Base-by-base conservation (phyloP, 129 eudicot genomes). In the Saussurea involucrata region DNA sequence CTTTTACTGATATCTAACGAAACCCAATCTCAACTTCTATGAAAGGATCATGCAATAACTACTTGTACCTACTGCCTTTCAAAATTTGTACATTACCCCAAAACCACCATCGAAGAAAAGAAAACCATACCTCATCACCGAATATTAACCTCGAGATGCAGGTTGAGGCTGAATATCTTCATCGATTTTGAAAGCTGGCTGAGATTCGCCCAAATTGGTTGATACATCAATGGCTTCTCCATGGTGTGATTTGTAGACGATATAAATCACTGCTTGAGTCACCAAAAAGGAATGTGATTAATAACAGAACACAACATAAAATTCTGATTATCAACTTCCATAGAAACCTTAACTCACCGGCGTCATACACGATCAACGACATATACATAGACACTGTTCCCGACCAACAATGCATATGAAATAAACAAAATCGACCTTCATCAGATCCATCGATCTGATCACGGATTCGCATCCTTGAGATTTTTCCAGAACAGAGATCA, bases 401-500 rank as follows among this genome's bases (percentile, higher is more conserved):
- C 36, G 12, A 33, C 3, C 11, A 68, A 32, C 21, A 17, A 68
- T 3, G 0, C 9, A 17, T 17, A 29, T 21, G 40, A 31, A 36
- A n/a, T n/a, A 40, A 31, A 68, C 20, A 5, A 68, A 29, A 68
- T 31, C 22, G 8, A 75, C 84, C 37, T 68, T 68, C 18, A 74
- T 74, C 53, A 74, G 44, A 1, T 25, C 53, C 2, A 40, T 36
- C 46, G 71, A 66, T 55, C 58, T 68, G 63, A 20, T 24, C 33
- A 81, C 31, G 29, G 76, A 74, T 34, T 67, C 22, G 37, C 75
- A 28, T 10, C 84, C 80, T 13, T 57, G 61, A 5, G 18, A 28
- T 18, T 65, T 65, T 74, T 80, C 84, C 28, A 80, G 29, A 5
- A 74, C 75, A 1, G 71, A 49, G n/a, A 81, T 27, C 29, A 81